Evolutionary conservation across 768 basidiomycete species (phyloP).

Genomic region (Kwoniella dendrophila): DNA sequence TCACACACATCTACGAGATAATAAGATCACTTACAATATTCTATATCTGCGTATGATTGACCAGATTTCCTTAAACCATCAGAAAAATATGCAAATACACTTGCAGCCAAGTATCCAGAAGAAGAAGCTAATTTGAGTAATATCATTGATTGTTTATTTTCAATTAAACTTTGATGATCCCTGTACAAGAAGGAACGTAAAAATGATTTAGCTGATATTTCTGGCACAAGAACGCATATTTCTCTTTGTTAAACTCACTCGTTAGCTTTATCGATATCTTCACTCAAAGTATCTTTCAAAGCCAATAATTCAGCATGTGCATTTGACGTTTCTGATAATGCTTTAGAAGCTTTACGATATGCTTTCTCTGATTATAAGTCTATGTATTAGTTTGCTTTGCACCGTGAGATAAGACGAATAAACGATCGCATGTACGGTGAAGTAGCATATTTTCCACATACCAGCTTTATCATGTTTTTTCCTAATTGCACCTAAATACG

Average conservation of each 20-base stretch:
- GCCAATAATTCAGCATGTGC: slow-evolving; percentile 22
- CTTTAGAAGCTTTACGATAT: slow-evolving; percentile 21
- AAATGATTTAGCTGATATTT: not conserved
- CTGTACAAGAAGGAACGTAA: not conserved
- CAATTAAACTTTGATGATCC: slow-evolving; percentile 2
- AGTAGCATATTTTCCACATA: not conserved
- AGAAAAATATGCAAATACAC: not conserved
- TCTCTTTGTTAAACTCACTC: slow-evolving; percentile 1
- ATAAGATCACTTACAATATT: slow-evolving; percentile 8
- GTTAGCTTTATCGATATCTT: slow-evolving; percentile 17
- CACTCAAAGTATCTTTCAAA: slow-evolving; percentile 17
- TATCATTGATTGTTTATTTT: slow-evolving; percentile 6
- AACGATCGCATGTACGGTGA: not conserved
- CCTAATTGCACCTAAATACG: slow-evolving; percentile 17
- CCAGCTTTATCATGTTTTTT: slow-evolving; percentile 30
- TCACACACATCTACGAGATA: not conserved
- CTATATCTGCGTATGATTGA: slow-evolving; percentile 13
- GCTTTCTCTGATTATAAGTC: slow-evolving; percentile 15
- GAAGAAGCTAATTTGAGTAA: slow-evolving; percentile 8
- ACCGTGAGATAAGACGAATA: not conserved
- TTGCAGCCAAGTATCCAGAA: not conserved
- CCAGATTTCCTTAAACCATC: slow-evolving; percentile 15
- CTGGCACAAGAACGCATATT: not conserved
- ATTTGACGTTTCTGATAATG: slow-evolving; percentile 12
- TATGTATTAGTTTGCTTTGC: not conserved